Conservation (phyloP, 805 yeast species). For the Ogataea naganishii region DNA sequence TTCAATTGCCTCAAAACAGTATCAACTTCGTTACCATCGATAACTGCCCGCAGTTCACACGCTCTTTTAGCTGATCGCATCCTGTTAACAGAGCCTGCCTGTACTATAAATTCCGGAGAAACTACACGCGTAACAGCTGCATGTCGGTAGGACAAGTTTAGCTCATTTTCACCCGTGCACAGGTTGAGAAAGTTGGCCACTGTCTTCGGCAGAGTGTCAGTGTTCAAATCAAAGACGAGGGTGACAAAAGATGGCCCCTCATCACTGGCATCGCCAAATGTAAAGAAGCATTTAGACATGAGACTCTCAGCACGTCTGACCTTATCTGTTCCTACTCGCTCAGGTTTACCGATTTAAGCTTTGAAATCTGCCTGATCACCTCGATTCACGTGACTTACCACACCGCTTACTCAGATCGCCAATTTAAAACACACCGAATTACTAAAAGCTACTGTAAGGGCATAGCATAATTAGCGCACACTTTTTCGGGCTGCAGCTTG, state of each 20-base stretch:
- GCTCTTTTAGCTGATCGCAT: conserved; percentile 1
- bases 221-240: conserved; percentile 7
- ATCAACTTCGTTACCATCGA: conserved; percentile 7
- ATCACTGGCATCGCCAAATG: conserved; percentile 1
- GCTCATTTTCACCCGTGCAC: conserved; percentile 9
- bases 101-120: conserved; percentile 21
- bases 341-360: too few relatives aligned
- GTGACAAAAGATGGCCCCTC: conserved; percentile 3
- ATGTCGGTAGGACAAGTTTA: conserved; percentile 9
- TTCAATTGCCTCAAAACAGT: conserved; percentile 1
- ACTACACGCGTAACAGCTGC: conserved; percentile 15
- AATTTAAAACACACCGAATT: too few relatives aligned
- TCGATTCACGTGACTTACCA: too few relatives aligned
- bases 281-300: conserved; percentile 4
- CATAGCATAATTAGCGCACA: too few relatives aligned
- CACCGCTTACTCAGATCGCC: too few relatives aligned
- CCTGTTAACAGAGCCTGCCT: conserved; percentile 12
- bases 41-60: background rate
- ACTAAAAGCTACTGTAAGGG: too few relatives aligned
- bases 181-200: conserved; percentile 6
- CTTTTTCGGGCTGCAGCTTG: conserved; percentile 1
- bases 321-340: too few relatives aligned
- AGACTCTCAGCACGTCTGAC: conserved; percentile 1
- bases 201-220: conserved; percentile 8
- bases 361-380: too few relatives aligned